Evolutionary conservation across 495 filamentous ascomycete genomes (phyloP), one percentile per base, ranked within the genome.

Genomic region (Chlorociboria aeruginascens): DNA sequence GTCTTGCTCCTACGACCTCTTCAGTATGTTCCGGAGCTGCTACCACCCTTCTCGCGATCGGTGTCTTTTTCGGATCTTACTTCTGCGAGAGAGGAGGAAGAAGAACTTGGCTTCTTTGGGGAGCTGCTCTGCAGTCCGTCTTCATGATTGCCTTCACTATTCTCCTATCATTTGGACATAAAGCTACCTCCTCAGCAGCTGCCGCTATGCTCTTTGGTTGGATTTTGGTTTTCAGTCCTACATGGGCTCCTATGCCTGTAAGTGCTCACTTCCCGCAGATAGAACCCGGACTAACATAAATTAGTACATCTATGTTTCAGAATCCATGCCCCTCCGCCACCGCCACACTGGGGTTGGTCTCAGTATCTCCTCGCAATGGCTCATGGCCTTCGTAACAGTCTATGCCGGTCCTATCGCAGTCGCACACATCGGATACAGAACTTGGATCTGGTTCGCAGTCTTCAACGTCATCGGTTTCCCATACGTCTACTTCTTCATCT

Each of bases 331-430:
- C 7, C 49, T 65, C 14, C 44, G 51, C 16, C 54, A 55, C 30
- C 53, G 63, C 1, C 64, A 65, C 36, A 49, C 63, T 34, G 62
- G 59, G 13, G 54, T 37, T 14, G 59, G 58, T 9, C 51, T 51
- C n/a, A 56, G 53, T 7, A 37, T 50, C 4, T 50, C 58, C 17
- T 58, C 60, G 0, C 54, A 61, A 45, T 67, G 63, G 58, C 39
- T 61, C 3, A 61, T 60, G 20, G 49, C 53, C 7, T 65, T 61
- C 33, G 42, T 63, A 35, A 63, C 63, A 7, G 59, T 65, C 2
- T 65, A 63, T 40, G 63, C 58, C 6, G 61, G 63, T 20, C 56
- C 56, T 1, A 64, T 64, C 46, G 63, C 48, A 3, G 16, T 64
- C 29, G 45, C 52, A 30, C 52, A 42, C 2, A 51, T 57, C 20